phyloP scores from a whole-genome alignment of 805 yeast genomes.

The Metschnikowia gelsemii region DNA sequence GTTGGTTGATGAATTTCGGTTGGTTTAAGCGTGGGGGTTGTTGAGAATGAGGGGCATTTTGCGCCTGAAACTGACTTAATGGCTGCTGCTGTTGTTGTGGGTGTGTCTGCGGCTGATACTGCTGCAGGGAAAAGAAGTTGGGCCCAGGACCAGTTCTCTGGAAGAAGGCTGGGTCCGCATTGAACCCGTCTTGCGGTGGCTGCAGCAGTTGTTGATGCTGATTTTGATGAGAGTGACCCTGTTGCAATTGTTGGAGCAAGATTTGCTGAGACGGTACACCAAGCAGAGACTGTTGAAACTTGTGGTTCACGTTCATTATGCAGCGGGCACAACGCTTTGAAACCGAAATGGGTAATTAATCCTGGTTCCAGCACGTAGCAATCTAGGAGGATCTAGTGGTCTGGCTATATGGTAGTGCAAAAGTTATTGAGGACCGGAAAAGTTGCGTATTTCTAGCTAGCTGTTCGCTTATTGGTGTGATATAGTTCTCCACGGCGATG shows the following conservation, averaged over 20 bases:
- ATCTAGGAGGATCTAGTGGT: neutral
- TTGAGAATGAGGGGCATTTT: constrained; percentile 21
- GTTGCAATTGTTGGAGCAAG: constrained; percentile 43
- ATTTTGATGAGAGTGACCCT: constrained; percentile 36
- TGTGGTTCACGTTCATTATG: constrained; percentile 24
- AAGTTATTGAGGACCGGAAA: neutral
- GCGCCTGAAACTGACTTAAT: constrained; percentile 18
- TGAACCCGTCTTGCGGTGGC: constrained; percentile 25
- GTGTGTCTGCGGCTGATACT: constrained; percentile 31
- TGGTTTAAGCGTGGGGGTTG: constrained; percentile 27
- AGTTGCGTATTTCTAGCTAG: neutral
- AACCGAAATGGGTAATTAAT: neutral
- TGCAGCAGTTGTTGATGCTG: constrained; percentile 33
- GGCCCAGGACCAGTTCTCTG: constrained; percentile 23
- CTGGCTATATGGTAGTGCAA: neutral
- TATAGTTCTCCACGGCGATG: neutral
- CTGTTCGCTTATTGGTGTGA: neutral
- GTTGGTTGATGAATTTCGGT: constrained; percentile 21
- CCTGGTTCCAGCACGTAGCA: neutral
- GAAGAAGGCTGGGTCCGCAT: constrained; percentile 26
- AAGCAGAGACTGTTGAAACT: constrained; percentile 25
- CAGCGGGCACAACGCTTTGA: neutral
- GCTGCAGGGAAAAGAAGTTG: constrained; percentile 24
- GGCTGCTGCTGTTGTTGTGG: constrained; percentile 26
- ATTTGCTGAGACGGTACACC: constrained; percentile 44